Conservation (phyloP, 1,139 yeast genomes). For the Nakaseomyces nivariensis region DNA sequence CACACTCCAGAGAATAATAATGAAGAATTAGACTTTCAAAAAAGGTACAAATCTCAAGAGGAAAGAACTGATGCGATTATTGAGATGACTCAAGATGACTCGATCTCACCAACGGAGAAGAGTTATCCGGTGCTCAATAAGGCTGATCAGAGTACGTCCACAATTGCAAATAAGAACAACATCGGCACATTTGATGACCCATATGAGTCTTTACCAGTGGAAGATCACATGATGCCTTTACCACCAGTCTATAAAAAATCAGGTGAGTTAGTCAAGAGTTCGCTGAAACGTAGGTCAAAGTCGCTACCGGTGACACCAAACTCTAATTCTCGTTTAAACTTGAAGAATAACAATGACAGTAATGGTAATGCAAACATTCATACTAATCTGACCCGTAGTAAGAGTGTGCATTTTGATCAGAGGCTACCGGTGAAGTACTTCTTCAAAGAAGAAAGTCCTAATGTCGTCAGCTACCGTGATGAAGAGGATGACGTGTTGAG, state of each 20-base stretch:
- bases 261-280: slow-evolving; percentile 23
- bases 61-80: neutral
- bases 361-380: neutral
- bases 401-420: slow-evolving; percentile 27
- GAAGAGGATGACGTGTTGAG: slow-evolving; percentile 11
- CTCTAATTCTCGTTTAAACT: slow-evolving; percentile 5
- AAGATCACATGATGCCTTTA: slow-evolving; percentile 12
- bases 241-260: slow-evolving; percentile 26
- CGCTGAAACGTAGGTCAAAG: slow-evolving; percentile 23
- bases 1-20: too few relatives aligned
- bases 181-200: neutral
- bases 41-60: neutral
- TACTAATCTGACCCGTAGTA: slow-evolving; percentile 13
- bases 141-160: neutral
- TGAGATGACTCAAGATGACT: neutral
- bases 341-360: neutral
- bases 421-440: slow-evolving; percentile 21
- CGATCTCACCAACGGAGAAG: neutral
- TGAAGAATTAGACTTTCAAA: too few relatives aligned
- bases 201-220: neutral
- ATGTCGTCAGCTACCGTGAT: slow-evolving; percentile 10
- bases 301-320: slow-evolving; percentile 24
- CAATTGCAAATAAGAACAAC: neutral
- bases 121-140: neutral
- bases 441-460: slow-evolving; percentile 22